Evolutionary conservation across 2,329 filamentous ascomycete species (phyloP), one percentile per base, ranked within the genome.

Genomic region (Fusarium circinatum): DNA sequence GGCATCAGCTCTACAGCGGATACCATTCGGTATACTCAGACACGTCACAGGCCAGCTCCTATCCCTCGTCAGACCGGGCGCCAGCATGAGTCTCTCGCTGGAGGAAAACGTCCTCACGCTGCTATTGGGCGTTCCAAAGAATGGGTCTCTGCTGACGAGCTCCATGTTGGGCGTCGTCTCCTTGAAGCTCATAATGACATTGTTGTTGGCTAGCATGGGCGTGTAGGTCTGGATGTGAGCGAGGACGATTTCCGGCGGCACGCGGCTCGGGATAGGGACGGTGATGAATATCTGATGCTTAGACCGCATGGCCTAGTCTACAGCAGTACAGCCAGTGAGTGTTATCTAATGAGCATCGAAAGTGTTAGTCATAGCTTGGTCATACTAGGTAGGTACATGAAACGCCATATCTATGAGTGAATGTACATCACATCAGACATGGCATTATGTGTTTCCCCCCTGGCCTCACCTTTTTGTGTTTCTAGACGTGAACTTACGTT

Each of bases 211-310:
- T 6, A 73, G n/a, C 18, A 66, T 44, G 7, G 71, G 71, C 8
- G 71, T 71, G 44, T 61, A 73, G 14, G 48, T 71, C 28, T 73
- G 71, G 8, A 73, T 71, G 13, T 71, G 64, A 10, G 57, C 62
- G 32, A 73, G 71, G 17, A 73, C 71, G 14, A 71, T 48, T 51
- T 73, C 71, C 18, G 71, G 71, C 4, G 71, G 71, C 41, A 73
- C 61, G 15, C 26, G 63, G 39, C 63, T 61, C 14, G 71, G 67
- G 36, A 73, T 73, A 36, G 71, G 71, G 14, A 71, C 59, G 20
- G 62, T 63, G 58, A 73, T 67, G 62, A 38, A 59, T 34, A 62
- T 52, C 20, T 58, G 67, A 44, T 73, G 62, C 36, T 57, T 61
- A 20, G 67, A 74, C 47, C 71, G 66, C 71, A 73, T 73, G 22